Evolutionary conservation across 352 stramenopile genomes (phyloP), one percentile per base, ranked within the genome.

Genomic region (Pythium guiyangense): DNA sequence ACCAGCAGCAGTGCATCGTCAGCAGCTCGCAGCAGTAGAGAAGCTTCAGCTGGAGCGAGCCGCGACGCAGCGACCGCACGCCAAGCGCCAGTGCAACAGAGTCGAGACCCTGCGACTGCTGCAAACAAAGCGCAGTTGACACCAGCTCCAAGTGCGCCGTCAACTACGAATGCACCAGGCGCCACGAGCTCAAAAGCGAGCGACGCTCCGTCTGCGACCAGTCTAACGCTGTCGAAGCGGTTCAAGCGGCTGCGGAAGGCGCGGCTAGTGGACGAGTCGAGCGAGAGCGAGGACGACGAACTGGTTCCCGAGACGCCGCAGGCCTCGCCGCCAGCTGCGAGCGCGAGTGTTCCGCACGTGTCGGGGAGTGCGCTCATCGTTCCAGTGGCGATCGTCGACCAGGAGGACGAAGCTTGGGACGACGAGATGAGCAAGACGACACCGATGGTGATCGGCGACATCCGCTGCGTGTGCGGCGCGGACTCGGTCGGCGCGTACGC

Each of bases 401-500:
- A 86, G 2, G 70, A 81, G 1, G 70, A 80, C 27, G 72, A 74
- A 3, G 76, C 71, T 0, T 54, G 66, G 22, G 14, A 55, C 11
- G 34, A 45, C 15, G 35, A 42, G 1, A 18, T 27, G 70, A 76
- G 20, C 45, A n/a, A 51, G 22, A 29, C 1, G 1, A 5, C 18
- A 6, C 47, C 46, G 8, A 50, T 60, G 34, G 54, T 76, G n/a
- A 60, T 74, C 26, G 75, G 71, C 25, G 64, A 79, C 15, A 88
- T 90, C 60, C 69, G 63, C 39, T 92, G 83, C 55, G 50, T 67
- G 1, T 92, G 83, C 29, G 78, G 78, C 9, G 67, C 67, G 34
- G 71, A 63, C 12, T 70, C 63, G 20, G 70, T 86, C 14, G 71
- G 65, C 2, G 51, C 59, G 9, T 92, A 92, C 51, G 64, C 67